Percentiles rank a stretch among this genome's conserved stretches.
These are phyloP conservation scores for Kwoniella botswanensis DNA, from an alignment of 768 basidiomycete genomes.

Conservation along the genomic window DNA sequence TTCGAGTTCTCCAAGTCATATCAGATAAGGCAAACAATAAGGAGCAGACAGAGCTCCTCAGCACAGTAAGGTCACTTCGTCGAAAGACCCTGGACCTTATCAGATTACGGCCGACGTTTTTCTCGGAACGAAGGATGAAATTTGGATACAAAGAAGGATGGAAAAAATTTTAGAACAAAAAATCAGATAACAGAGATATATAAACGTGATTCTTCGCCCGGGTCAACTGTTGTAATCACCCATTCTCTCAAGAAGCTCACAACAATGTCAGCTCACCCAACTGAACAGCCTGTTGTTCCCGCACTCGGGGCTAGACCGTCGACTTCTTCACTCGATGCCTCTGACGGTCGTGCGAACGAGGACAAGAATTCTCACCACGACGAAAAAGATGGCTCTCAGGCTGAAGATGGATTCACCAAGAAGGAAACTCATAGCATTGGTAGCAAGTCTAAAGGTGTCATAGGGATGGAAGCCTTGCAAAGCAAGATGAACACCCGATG, in stretches of 20 bases:
- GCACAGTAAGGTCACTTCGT: background rate
- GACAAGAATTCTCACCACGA: background rate
- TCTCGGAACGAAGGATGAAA: background rate
- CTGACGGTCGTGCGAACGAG: background rate
- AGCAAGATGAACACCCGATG: constrained; percentile 37
- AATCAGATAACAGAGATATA: background rate
- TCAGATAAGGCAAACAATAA: background rate
- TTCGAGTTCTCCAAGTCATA: background rate
- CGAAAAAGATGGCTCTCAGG: constrained; percentile 10
- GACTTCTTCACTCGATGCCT: too few species aligned
- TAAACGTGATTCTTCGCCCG: background rate
- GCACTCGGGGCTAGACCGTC: background rate
- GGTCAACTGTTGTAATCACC: too few species aligned
- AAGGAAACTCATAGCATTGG: constrained; percentile 11
- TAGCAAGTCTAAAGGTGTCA: constrained; percentile 46
- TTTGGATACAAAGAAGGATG: background rate
- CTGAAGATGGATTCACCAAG: constrained; percentile 1
- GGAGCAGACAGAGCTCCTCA: background rate
- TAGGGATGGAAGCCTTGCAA: constrained; percentile 52
- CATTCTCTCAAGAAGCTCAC: background rate
- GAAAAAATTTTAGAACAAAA: background rate
- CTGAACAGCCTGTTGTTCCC: constrained; percentile 6
- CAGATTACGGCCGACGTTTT: background rate
- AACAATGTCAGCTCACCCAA: constrained; percentile 9
- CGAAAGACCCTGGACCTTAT: background rate